These are phyloP conservation scores for Trametes coccinea DNA, from an alignment of 768 basidiomycete species.

Conservation along the genomic window DNA sequence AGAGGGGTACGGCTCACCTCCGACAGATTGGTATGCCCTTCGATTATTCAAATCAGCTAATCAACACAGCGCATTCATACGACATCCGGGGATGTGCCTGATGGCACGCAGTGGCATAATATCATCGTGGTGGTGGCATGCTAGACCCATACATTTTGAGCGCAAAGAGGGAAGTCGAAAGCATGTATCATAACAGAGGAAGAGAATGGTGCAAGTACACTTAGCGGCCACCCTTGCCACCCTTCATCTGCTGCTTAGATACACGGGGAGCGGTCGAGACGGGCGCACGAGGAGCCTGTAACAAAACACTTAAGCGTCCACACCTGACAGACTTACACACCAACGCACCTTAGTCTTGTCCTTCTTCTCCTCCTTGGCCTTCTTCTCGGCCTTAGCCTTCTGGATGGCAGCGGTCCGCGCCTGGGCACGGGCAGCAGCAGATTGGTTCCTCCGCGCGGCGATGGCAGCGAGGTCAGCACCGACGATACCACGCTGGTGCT, in stretches of 20 bases:
- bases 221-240: constrained; percentile 78
- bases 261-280: constrained; percentile 74
- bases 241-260: constrained; percentile 97
- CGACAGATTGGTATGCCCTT: too few species aligned
- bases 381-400: constrained; percentile 96
- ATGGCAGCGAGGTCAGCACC: constrained; percentile 94
- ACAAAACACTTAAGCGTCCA: neutral
- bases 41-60: too few species aligned
- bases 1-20: too few species aligned
- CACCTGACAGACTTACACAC: neutral
- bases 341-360: constrained; percentile 59
- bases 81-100: neutral
- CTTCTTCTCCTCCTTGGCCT: constrained; percentile 94
- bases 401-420: constrained; percentile 82
- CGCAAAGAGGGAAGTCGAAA: constrained; percentile 28
- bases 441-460: constrained; percentile 91
- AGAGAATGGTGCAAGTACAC: constrained; percentile 11
- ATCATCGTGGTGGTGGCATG: constrained; percentile 21
- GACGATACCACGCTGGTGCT: constrained; percentile 97
- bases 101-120: constrained; percentile 18
- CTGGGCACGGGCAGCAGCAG: constrained; percentile 77
- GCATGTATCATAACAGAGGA: constrained; percentile 27
- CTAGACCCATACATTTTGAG: constrained; percentile 30
- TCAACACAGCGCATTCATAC: neutral
- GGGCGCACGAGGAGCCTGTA: constrained; percentile 56